Evolutionary conservation across 352 stramenopile genomes (phyloP), one percentile per base, ranked within the genome.

Genomic region (Pythium diclinum): DNA sequence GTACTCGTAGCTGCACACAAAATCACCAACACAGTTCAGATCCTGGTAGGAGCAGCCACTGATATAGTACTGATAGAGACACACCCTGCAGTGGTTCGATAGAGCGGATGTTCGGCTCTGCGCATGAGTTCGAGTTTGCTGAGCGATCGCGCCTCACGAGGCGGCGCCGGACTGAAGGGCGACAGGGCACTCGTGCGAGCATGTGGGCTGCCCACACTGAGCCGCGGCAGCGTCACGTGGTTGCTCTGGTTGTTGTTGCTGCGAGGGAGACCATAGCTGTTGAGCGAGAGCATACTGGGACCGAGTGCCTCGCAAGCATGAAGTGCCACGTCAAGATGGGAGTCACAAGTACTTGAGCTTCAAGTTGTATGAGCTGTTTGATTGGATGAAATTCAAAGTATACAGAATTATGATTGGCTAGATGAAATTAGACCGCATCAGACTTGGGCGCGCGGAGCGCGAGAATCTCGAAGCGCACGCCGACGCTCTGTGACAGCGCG

Each of bases 51-150:
- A n/a, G n/a, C n/a, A n/a, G n/a, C n/a, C n/a, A n/a, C n/a, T n/a
- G n/a, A n/a, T n/a, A n/a, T n/a, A n/a, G 23, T 19, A 34, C 11
- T 9, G 17, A 3, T 13, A 17, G 28, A 7, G 28, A 46, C 61
- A 11, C 46, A 79, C 75, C 77, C 76, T 3, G 78, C 59, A 11
- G 81, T 89, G 5, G 81, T 89, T 47, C 74, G 75, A 53, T 84
- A 89, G 51, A 88, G 69, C 32, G 78, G 81, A 56, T 89, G 78
- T 6, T 63, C 62, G 3, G 52, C 36, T 2, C 51, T 42, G 1
- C 78, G 78, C 55, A 83, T 61, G 52, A 85, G 53, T 44, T 87
- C 78, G 30, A 86, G 51, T 64, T 86, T 89, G 28, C 61, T 67
- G 36, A 89, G 73, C 54, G 78, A 89, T 10, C 74, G 77, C 17